A percentile compares a stretch with the other conserved stretches of the same genome.
Evolutionary conservation across 78 protist species (phyloP).

Genomic region (Dictyostelium capitatum): DNA sequence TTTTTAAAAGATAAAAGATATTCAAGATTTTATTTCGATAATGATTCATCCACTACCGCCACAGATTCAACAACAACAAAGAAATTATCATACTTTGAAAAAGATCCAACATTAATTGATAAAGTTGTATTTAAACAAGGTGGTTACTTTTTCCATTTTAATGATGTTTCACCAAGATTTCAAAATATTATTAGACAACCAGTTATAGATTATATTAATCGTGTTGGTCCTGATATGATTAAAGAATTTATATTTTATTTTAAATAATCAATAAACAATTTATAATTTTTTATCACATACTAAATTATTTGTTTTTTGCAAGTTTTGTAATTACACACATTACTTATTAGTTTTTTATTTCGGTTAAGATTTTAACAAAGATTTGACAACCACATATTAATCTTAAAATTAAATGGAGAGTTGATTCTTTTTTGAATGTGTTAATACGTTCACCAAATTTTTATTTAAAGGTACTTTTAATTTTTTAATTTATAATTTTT

Average conservation of each 20-base stretch:
- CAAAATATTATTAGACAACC: neutral
- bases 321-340: too few species aligned
- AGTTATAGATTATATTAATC: neutral
- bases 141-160: neutral
- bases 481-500: too few species aligned
- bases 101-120: neutral
- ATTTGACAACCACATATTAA: too few species aligned
- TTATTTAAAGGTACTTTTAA: too few species aligned
- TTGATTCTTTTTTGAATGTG: too few species aligned
- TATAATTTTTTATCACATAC: too few species aligned
- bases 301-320: too few species aligned
- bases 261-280: conserved; percentile 10
- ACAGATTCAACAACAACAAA: neutral
- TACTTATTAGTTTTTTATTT: too few species aligned
- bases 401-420: too few species aligned
- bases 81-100: neutral
- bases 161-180: neutral
- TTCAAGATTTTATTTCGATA: conserved; percentile 14
- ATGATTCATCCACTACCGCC: neutral
- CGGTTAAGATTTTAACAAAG: too few species aligned
- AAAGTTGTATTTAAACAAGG: neutral
- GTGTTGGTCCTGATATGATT: neutral
- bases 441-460: too few species aligned
- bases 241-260: conserved; percentile 1
- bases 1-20: conserved; percentile 8